A percentile compares a stretch with the other conserved stretches of the same genome.
These are phyloP conservation scores for Pseudoperonospora humuli DNA, from an alignment of 352 stramenopile species.

Conservation along the genomic window DNA sequence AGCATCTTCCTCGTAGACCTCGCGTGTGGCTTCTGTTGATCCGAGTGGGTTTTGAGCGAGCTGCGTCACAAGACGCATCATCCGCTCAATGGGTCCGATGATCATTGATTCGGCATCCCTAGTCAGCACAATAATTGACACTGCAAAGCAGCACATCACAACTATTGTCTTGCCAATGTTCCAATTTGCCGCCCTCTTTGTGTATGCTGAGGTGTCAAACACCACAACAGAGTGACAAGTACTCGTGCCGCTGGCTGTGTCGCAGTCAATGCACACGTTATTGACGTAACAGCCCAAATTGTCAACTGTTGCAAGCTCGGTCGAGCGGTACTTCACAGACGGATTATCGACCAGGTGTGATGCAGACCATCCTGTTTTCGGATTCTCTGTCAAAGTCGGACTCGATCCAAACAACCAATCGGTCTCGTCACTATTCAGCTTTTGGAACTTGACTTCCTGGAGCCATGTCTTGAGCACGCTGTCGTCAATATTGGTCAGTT, in stretches of 20 bases:
- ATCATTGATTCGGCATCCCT: slow-evolving; percentile 92
- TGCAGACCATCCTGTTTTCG: slow-evolving; percentile 65
- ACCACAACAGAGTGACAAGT: slow-evolving; percentile 62
- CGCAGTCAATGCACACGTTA: slow-evolving; percentile 49
- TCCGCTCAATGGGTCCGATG: slow-evolving; percentile 94
- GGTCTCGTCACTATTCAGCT: slow-evolving; percentile 28
- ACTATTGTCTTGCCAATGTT: slow-evolving; percentile 85
- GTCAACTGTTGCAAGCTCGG: slow-evolving; percentile 52
- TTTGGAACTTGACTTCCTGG: slow-evolving; percentile 46
- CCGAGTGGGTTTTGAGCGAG: slow-evolving; percentile 61
- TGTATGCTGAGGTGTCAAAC: slow-evolving; percentile 62
- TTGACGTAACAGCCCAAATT: slow-evolving; percentile 64
- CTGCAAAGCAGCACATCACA: slow-evolving; percentile 87
- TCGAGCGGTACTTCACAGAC: slow-evolving; percentile 34
- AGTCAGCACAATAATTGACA: slow-evolving; percentile 85
- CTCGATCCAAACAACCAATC: slow-evolving; percentile 38
- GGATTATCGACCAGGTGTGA: slow-evolving; percentile 40
- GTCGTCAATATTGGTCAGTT: too few relatives aligned
- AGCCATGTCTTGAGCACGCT: slow-evolving; percentile 55
- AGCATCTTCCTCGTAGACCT: slow-evolving; percentile 72
- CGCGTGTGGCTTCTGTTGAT: slow-evolving; percentile 52
- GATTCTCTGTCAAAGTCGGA: slow-evolving; percentile 42
- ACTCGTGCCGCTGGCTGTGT: slow-evolving; percentile 23
- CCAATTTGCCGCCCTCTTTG: slow-evolving; percentile 34
- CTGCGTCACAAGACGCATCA: slow-evolving; percentile 85